Conservation (phyloP, 352 stramenopile genomes). For the Phytopythium ostracodes region DNA sequence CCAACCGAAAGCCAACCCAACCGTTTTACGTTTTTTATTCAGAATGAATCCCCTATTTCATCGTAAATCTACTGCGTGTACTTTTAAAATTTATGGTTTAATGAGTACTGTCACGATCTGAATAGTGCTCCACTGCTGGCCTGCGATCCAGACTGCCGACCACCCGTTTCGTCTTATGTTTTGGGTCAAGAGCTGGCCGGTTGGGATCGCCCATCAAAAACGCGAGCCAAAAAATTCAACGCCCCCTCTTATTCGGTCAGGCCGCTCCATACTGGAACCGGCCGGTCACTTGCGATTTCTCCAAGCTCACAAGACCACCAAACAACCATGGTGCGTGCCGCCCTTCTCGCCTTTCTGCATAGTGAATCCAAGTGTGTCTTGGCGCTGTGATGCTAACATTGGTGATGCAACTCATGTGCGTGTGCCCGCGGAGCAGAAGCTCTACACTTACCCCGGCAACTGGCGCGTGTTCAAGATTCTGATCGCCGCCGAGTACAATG, state of each 20-base stretch:
- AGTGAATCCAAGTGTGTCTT: background rate
- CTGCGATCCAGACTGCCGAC: background rate
- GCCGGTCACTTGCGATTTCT: conserved; percentile 1
- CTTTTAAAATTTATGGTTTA: too few species aligned
- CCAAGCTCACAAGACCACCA: background rate
- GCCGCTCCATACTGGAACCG: background rate
- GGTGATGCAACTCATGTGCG: background rate
- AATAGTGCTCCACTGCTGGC: background rate
- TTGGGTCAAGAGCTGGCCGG: background rate
- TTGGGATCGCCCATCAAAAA: background rate
- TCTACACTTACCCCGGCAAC: conserved; percentile 88
- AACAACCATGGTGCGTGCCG: conserved; percentile 2
- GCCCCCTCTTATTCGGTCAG: background rate
- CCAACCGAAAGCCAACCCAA: background rate
- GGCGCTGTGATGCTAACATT: background rate
- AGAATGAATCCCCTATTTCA: too few species aligned
- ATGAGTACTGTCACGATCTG: background rate
- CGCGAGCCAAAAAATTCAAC: background rate
- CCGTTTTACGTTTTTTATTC: too few species aligned
- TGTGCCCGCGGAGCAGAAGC: conserved; percentile 42
- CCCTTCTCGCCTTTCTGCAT: background rate
- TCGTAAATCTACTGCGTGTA: too few species aligned
- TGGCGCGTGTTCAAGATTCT: conserved; percentile 93
- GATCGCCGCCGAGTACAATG: conserved; percentile 93
- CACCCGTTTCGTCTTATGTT: background rate